Evolutionary conservation across 108 stramenopile genomes (phyloP).

Genomic region (Nitzschia sp.): DNA sequence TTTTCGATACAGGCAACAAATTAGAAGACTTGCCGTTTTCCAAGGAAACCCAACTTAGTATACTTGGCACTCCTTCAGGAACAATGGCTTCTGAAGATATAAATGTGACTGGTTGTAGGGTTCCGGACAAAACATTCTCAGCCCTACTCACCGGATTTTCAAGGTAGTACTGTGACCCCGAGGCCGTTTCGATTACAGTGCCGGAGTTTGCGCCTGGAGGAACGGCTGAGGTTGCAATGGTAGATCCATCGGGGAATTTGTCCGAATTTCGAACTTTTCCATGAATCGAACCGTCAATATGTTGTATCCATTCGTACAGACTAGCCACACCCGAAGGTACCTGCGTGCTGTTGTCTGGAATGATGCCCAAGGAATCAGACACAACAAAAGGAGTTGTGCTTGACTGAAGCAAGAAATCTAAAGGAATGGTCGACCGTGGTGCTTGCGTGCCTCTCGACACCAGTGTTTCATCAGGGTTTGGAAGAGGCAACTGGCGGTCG

Average conservation of each 20-base stretch:
- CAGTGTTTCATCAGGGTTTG: neutral
- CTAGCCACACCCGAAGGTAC: conserved; percentile 56
- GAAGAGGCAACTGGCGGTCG: too few relatives aligned
- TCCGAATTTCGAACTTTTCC: conserved; percentile 54
- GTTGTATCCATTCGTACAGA: conserved; percentile 54
- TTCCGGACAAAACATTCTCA: too few relatives aligned
- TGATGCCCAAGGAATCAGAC: neutral
- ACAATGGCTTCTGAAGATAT: conserved; percentile 20
- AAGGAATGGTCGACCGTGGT: neutral
- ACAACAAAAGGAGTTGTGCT: neutral
- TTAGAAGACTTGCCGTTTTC: conserved; percentile 44
- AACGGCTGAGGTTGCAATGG: conserved; percentile 19
- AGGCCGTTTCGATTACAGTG: conserved; percentile 46
- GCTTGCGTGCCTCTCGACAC: neutral
- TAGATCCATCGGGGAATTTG: conserved; percentile 26
- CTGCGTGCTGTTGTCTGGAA: neutral
- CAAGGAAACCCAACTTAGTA: conserved; percentile 56
- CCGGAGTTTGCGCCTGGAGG: conserved; percentile 21
- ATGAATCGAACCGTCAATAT: conserved; percentile 52
- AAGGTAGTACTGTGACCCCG: conserved; percentile 48
- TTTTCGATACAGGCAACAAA: neutral
- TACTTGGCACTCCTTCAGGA: conserved; percentile 67
- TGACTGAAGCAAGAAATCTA: neutral
- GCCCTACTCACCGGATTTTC: conserved; percentile 2
- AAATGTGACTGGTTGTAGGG: neutral